Base-by-base conservation (phyloP, 805 yeast species). In the Starmerella vitae region DNA sequence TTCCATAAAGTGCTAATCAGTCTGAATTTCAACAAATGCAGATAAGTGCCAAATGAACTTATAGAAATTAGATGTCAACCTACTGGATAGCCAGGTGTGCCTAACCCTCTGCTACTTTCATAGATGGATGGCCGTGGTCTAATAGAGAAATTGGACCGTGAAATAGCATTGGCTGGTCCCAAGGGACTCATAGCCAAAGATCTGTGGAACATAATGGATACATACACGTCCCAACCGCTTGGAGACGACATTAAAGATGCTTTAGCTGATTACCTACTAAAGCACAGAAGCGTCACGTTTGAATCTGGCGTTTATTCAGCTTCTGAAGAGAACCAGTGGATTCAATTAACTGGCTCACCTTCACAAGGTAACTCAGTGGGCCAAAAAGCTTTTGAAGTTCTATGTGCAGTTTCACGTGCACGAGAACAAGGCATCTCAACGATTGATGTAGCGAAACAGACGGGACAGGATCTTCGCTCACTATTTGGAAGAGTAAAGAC, bases 391-490 rank as follows among this genome's bases (percentile, higher is more conserved):
- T 67, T 65, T 45, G 60, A 58, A 27, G 44, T 65, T 18, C 53
- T 65, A 5, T 51, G 61, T 30, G 56, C 53, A 13, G 55, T 62
- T 8, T 53, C 65, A 55, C 51, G 71, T 59, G 41, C 56, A 41
- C 51, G 72, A 45, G 51, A 54, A 38, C 43, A 47, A 8, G 68
- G 69, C 5, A 35, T 60, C 3, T 54, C 63, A 1, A 53, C 54
- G 6, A 52, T 61, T 8, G 64, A 63, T 13, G 51, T 57, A n/a
- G 52, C 62, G 17, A 46, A 50, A 22, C 36, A 41, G 17, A 61
- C 66, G 0, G 61, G 61, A 14, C 68, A 64, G 42, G 68, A 64
- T 37, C 57, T 65, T 1, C 49, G 68, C 17, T 61, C 66, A 3
- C 38, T 64, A 5, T 56, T 52, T 38, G 58, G 63, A 7, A 54